Evolutionary conservation across 495 filamentous ascomycete species (phyloP).

Genomic region (Xylaria cubensis): DNA sequence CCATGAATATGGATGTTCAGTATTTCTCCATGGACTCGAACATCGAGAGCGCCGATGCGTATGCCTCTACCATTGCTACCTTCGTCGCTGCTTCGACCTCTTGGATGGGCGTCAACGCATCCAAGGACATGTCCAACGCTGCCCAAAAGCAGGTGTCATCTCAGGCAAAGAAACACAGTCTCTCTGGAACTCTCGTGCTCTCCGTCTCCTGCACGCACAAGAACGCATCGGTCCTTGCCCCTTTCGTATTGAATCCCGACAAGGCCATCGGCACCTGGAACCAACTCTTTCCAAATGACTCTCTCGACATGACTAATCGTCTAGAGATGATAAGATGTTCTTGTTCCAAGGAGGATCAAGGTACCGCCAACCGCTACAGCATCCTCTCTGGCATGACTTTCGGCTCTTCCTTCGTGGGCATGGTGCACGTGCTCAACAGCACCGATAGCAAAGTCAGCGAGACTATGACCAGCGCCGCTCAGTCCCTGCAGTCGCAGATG

Average conservation of each 20-base stretch:
- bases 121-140: conserved; percentile 12
- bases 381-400: conserved; percentile 13
- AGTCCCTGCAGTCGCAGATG: conserved; percentile 11
- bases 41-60: conserved; percentile 13
- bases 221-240: background rate
- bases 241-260: background rate
- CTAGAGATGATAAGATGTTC: background rate
- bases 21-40: conserved; percentile 17
- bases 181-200: conserved; percentile 8
- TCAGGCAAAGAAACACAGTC: conserved; percentile 12
- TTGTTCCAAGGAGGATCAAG: background rate
- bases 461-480: conserved; percentile 9
- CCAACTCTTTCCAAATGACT: background rate
- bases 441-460: conserved; percentile 11
- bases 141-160: conserved; percentile 15
- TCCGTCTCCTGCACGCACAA: background rate
- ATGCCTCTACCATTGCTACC: conserved; percentile 10
- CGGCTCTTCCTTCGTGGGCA: conserved; percentile 14
- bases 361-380: conserved; percentile 11
- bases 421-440: conserved; percentile 16
- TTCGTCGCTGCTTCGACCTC: conserved; percentile 11
- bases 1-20: conserved; percentile 17
- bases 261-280: background rate
- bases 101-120: conserved; percentile 12
- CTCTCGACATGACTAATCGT: background rate